phyloP scores from a whole-genome alignment of 176 grass and related monocot species.

The Lolium multiflorum region DNA sequence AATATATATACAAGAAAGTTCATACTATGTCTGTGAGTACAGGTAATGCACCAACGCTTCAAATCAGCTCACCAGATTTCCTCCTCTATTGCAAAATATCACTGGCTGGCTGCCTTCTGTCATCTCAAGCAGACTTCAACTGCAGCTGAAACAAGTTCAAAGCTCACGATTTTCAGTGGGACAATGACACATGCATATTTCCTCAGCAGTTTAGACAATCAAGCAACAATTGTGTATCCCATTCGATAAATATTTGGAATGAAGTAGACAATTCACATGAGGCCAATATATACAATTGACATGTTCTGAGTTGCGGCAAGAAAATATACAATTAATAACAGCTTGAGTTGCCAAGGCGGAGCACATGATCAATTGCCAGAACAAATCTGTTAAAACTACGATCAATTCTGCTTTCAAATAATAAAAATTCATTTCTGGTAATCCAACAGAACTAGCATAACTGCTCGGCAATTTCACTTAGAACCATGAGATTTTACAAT shows the following conservation, averaged over 20 bases:
- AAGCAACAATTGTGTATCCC: not conserved
- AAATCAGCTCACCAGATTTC: no score
- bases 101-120: no score
- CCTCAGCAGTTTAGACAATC: not conserved
- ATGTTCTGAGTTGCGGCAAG: not conserved
- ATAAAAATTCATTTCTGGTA: not conserved
- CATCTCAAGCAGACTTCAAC: no score
- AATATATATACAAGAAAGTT: no score
- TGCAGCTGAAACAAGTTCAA: not conserved
- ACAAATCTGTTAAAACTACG: not conserved
- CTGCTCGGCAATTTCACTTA: conserved; percentile 8
- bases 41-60: no score
- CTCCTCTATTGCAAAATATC: no score
- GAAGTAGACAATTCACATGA: not conserved
- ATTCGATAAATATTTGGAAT: not conserved
- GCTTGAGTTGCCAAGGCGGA: not conserved
- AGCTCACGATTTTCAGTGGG: not conserved
- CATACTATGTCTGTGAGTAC: no score
- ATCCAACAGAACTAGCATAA: conserved; percentile 4
- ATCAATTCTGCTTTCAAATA: not conserved
- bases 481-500: not conserved
- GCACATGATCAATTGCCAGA: not conserved
- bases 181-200: not conserved
- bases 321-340: not conserved
- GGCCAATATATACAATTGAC: not conserved